These are phyloP conservation scores for Bryoglossum gracile DNA, from an alignment of 495 filamentous ascomycete species.

Conservation along the genomic window DNA sequence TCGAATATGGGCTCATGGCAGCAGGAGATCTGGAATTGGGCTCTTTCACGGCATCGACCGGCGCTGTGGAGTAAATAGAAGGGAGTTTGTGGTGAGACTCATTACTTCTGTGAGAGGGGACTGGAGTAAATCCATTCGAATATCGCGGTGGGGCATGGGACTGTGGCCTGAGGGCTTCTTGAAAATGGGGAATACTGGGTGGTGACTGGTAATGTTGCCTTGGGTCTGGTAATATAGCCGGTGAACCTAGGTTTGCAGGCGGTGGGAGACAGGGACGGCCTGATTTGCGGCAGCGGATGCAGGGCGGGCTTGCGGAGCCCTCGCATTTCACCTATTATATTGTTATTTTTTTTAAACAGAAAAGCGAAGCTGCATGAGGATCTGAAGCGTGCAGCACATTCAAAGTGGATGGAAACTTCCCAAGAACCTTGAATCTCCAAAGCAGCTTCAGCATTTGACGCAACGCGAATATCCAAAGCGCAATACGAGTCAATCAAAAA, in stretches of 20 bases:
- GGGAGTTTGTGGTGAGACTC: background rate
- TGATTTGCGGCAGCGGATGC: background rate
- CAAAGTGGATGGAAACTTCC: too few relatives aligned
- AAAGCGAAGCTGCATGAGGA: too few relatives aligned
- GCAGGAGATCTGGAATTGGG: background rate
- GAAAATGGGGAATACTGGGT: background rate
- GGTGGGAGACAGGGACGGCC: background rate
- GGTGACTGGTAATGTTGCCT: background rate
- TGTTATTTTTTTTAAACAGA: too few relatives aligned
- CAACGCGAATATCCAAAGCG: too few relatives aligned
- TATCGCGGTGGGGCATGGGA: background rate
- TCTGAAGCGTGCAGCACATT: too few relatives aligned
- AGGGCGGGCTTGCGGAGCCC: background rate
- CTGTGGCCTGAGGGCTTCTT: background rate
- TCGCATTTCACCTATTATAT: background rate
- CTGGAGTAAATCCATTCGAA: background rate
- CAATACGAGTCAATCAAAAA: too few relatives aligned
- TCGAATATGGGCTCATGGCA: background rate
- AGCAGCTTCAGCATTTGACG: too few relatives aligned
- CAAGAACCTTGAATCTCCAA: too few relatives aligned
- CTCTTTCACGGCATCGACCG: background rate
- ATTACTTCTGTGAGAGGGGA: background rate
- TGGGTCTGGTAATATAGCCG: too few relatives aligned
- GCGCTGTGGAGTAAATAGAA: conserved; percentile 7
- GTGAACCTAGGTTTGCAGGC: background rate